Evolutionary conservation across 2,329 filamentous ascomycete genomes (phyloP).

Genomic region (Talaromyces sp.): DNA sequence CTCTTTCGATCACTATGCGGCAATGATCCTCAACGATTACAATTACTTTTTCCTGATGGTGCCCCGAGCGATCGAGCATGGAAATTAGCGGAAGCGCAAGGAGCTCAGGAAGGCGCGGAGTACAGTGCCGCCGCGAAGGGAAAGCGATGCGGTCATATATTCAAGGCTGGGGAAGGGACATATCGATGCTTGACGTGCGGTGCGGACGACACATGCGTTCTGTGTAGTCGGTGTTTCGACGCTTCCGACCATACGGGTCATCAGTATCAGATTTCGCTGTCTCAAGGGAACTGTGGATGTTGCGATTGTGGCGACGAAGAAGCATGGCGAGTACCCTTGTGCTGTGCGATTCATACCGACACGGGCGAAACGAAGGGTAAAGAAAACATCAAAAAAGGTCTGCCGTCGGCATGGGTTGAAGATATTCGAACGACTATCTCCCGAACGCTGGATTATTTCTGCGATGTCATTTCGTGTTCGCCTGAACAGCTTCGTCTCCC

Average conservation of each 20-base stretch:
- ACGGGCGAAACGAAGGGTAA: conserved; percentile 48
- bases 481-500: conserved; percentile 87
- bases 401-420: conserved; percentile 72
- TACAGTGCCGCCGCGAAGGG: conserved; percentile 89
- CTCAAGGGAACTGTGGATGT: conserved; percentile 87
- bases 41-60: conserved; percentile 77
- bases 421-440: conserved; percentile 83
- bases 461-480: conserved; percentile 95
- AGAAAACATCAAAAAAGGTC: conserved; percentile 58
- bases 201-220: conserved; percentile 88
- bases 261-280: conserved; percentile 83
- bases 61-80: conserved; percentile 58
- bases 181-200: conserved; percentile 94
- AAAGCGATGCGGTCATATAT: conserved; percentile 95
- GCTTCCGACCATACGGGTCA: conserved; percentile 92
- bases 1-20: conserved; percentile 86
- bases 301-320: conserved; percentile 97
- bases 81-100: conserved; percentile 83
- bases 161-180: conserved; percentile 88
- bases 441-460: conserved; percentile 86
- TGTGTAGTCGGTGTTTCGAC: conserved; percentile 93
- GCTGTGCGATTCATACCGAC: conserved; percentile 86
- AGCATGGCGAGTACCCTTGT: conserved; percentile 81
- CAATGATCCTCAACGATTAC: conserved; percentile 69
- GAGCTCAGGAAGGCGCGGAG: conserved; percentile 88